These are phyloP conservation scores for Drosera capensis DNA, from an alignment of 148 eudicot species.

Conservation along the genomic window DNA sequence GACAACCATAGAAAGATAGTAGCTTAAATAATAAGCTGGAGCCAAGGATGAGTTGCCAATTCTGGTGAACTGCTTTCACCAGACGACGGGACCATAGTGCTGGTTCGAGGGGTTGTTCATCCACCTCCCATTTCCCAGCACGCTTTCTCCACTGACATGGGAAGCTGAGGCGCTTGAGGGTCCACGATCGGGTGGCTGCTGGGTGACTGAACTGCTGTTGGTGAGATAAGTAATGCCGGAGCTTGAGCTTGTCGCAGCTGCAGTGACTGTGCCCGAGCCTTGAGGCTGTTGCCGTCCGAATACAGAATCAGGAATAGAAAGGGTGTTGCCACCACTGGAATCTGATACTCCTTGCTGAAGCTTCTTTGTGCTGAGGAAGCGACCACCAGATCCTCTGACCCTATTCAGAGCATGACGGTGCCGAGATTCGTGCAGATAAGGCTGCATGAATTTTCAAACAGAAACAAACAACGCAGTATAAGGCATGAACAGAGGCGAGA, in stretches of 20 bases:
- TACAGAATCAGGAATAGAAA: not conserved
- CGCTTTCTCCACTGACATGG: not conserved
- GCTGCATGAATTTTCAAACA: constrained; percentile 28
- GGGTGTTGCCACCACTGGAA: not conserved
- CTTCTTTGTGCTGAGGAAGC: constrained; percentile 63
- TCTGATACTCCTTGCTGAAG: constrained; percentile 10
- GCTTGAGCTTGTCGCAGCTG: constrained; percentile 7
- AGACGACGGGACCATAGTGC: constrained; percentile 30
- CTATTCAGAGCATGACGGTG: constrained; percentile 76
- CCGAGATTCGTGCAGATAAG: constrained; percentile 94
- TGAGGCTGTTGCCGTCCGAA: constrained; percentile 8
- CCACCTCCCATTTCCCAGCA: constrained; percentile 1
- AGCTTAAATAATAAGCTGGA: constrained; percentile 5
- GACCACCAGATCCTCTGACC: constrained; percentile 84
- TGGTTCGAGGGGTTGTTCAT: constrained; percentile 22
- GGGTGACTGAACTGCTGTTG: constrained; percentile 10
- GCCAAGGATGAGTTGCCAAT: constrained; percentile 98
- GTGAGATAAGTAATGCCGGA: constrained; percentile 1
- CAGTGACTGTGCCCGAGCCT: constrained; percentile 5
- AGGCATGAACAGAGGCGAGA: too few species aligned
- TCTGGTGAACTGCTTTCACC: constrained; percentile 32
- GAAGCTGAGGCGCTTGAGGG: constrained; percentile 9
- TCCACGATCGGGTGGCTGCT: constrained; percentile 19
- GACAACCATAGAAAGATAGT: too few species aligned
- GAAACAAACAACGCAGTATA: too few species aligned